Evolutionary conservation across 768 basidiomycete species (phyloP), one percentile per base, ranked within the genome.

Genomic region (Hericium erinaceus): DNA sequence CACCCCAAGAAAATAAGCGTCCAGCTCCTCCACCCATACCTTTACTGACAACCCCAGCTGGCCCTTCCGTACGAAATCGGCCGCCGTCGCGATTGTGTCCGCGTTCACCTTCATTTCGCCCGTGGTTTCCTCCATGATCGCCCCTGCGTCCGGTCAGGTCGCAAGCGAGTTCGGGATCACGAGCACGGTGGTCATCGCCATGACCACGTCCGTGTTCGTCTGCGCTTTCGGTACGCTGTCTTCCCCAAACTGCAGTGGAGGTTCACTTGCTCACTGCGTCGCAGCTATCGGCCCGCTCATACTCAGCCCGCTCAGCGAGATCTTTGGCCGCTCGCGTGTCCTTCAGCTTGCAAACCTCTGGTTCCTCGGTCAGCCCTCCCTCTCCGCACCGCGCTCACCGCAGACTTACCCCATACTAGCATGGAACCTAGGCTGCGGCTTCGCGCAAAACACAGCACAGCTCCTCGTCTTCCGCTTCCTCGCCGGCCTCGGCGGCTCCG

Each of bases 111-210:
- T 86, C 64, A 83, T 86, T 20, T 74, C 72, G 2, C 82, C 87
- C 0, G 73, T 89, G 0, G 81, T 87, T 0, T 90, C 88, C 4
- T 80, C 86, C 4, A 87, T 88, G 81, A 72, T 89, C 1, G 83
- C 88, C 0, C 88, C 88, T 0, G 87, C 87, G 0, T 72, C 75
- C 0, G 58, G 60, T 5, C 75, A 80, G 54, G 64, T 91, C 0
- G 83, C 74, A 3, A 56, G 64, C 2, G 67, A 81, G 15, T 83
- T 90, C 58, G 74, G 79, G 0, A 76, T 89, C 24, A 80, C 75
- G 11, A 81, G 66, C 64, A 59, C 61, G 2, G 77, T 73, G 0
- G 54, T 80, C 3, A 70, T 80, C 18, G 80, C 80, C 1, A 76
- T 90, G 69, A 79, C 77, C 28, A 81, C 80, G 0, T 85, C 33